Evolutionary conservation across 2,329 filamentous ascomycete species (phyloP), one percentile per base, ranked within the genome.

Genomic region (Pseudocercospora macadamiae): DNA sequence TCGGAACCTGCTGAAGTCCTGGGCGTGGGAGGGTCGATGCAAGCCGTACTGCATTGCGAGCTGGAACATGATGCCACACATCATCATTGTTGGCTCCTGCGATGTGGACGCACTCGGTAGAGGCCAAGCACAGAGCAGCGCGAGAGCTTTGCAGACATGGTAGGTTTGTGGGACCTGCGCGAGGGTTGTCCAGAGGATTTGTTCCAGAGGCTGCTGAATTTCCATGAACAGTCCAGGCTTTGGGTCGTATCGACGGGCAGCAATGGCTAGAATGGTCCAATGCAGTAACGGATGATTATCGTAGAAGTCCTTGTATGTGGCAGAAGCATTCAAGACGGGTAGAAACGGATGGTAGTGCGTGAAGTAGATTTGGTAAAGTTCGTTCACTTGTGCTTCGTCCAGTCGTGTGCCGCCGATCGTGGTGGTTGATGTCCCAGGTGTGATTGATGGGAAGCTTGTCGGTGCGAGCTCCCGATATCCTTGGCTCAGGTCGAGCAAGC

Each of bases 21-120:
- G 89, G 44, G 89, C 90, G 72, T 93, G 87, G 55, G 88, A 91
- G 10, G 90, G 90, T 48, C 90, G 84, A 69, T 95, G 90, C 54
- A 95, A 80, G 18, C 90, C 90, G 66, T 93, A 91, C 64, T 91
- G 89, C 64, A 91, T 92, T 7, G 90, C 90, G 19, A 90, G 86
- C 76, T 93, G 91, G 85, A 93, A 92, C 89, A 93, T 91, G 61
- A 91, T 85, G 53, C 90, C 90, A 66, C 88, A 88, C 16, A 93
- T 78, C 71, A 91, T 92, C 71, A 93, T 91, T 1, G 90, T 93
- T 2, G 89, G 89, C 66, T 95, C 90, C 6, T 87, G 87, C 4
- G 88, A 88, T 1, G 89, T 91, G 4, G 88, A 90, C 74, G 88
- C 91, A n/a, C 88, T 91, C 0, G 90, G 90, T 34, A 93, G 76